Percentiles rank a stretch among this genome's conserved stretches.
These are phyloP conservation scores for Tetraselmis chui DNA, from an alignment of 139 green algal genomes.

Conservation along the genomic window DNA sequence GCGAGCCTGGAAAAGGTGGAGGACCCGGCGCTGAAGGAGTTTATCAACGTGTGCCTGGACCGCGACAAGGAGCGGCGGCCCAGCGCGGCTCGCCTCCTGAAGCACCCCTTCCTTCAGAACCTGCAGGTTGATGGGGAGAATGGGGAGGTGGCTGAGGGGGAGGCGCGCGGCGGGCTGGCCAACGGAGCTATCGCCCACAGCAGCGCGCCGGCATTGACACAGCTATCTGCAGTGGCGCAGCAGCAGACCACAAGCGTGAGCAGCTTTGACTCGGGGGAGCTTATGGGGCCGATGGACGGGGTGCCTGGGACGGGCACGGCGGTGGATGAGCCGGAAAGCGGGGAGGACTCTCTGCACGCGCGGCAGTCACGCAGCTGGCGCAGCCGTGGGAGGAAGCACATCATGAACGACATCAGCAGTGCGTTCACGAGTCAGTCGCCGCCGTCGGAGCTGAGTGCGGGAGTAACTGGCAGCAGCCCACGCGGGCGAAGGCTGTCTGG, in stretches of 20 bases:
- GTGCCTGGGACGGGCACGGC: neutral
- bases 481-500: neutral
- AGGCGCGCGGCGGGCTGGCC: neutral
- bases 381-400: neutral
- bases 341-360: neutral
- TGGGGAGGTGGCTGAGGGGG: neutral
- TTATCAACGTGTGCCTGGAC: conserved; percentile 87
- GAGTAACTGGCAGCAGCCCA: too few species aligned
- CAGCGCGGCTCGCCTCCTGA: conserved; percentile 79
- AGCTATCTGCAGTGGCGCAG: too few species aligned
- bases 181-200: neutral
- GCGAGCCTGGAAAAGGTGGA: conserved; percentile 72
- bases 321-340: neutral
- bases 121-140: neutral
- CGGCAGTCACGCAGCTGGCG: too few species aligned
- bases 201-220: too few species aligned
- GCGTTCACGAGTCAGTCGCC: neutral
- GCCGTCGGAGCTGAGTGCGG: neutral
- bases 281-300: neutral
- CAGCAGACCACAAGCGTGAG: neutral
- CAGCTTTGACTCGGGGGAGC: neutral
- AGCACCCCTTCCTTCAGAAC: conserved; percentile 81
- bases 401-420: neutral
- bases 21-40: conserved; percentile 63
- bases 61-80: conserved; percentile 54